Evolutionary conservation across 768 basidiomycete genomes (phyloP), one percentile per base, ranked within the genome.

Genomic region (Obba rivulosa): DNA sequence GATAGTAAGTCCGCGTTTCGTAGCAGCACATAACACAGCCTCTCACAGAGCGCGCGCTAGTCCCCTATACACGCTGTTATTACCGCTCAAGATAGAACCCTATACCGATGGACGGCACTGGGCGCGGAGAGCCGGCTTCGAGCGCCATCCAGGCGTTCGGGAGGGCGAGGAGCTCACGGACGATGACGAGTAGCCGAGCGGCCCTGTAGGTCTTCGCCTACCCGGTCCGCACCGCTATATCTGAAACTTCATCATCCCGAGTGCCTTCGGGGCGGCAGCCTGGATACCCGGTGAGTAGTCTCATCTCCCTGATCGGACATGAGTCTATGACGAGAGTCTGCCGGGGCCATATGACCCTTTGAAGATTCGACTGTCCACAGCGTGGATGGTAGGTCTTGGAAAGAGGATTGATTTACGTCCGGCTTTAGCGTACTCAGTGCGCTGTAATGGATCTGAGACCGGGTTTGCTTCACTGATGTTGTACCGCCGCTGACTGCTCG

Each of bases 311-410:
- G 28, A 31, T 31, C n/a, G 28, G 5, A 31, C 28, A 31, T 5
- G 13, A 13, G 13, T 5, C 40, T 51, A 60, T 69, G 85, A 87
- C 83, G 85, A 83, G 51, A 80, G 54, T 56, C 57, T 73, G 81
- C 86, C 87, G 87, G 86, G 87, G 87, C 87, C 87, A 89, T 82
- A 86, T 80, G 87, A 88, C 81, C 58, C 83, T 84, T 73, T 64
- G 68, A 60, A 65, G 62, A n/a, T 57, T 56, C 57, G 51, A 38
- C 55, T 40, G 45, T 2, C 31, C 43, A n/a, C 49, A 34, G 45
- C 45, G 46, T 38, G 50, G 46, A 45, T 34, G 35, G 46, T 44
- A 40, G 44, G 21, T 52, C 62, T 75, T 65, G 72, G 76, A 73
- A 71, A 79, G 78, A 60, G 55, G 79, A 36, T 64, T 78, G 80